phyloP scores from a whole-genome alignment of 495 filamentous ascomycete species.

The Aspergillus wentii region DNA sequence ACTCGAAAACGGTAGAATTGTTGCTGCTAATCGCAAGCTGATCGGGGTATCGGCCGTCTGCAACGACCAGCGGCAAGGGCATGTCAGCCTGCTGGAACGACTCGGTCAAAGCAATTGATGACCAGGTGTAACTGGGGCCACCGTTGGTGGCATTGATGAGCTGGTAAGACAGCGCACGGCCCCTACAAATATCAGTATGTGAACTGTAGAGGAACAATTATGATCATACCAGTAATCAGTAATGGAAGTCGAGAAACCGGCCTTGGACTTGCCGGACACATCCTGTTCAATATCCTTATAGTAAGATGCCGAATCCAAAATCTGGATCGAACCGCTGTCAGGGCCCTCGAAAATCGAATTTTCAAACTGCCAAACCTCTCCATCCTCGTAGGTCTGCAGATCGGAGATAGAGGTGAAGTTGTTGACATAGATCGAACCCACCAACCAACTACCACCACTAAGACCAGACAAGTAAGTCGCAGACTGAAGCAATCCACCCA shows the following conservation, averaged over 20 bases:
- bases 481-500: slow-evolving; percentile 83
- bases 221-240: slow-evolving; percentile 89
- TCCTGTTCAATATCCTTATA: slow-evolving; percentile 58
- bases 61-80: slow-evolving; percentile 79
- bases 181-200: slow-evolving; percentile 23
- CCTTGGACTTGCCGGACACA: slow-evolving; percentile 61
- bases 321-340: slow-evolving; percentile 43
- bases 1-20: slow-evolving; percentile 83
- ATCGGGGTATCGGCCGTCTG: slow-evolving; percentile 67
- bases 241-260: slow-evolving; percentile 69
- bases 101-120: slow-evolving; percentile 68
- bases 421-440: slow-evolving; percentile 81
- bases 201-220: slow-evolving; percentile 8
- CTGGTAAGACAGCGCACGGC: slow-evolving; percentile 75
- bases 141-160: slow-evolving; percentile 75
- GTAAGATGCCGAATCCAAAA: slow-evolving; percentile 55
- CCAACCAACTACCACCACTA: slow-evolving; percentile 84
- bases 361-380: slow-evolving; percentile 68
- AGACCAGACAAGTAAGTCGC: slow-evolving; percentile 82
- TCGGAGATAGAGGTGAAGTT: slow-evolving; percentile 75
- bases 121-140: slow-evolving; percentile 78
- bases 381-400: slow-evolving; percentile 40
- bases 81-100: slow-evolving; percentile 65
- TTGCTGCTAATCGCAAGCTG: slow-evolving; percentile 56
- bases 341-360: slow-evolving; percentile 74